A percentile compares a stretch with the other conserved stretches of the same genome.
These are phyloP conservation scores for Cinchona pubescens DNA, from an alignment of 257 asterid genomes.

Conservation along the genomic window DNA sequence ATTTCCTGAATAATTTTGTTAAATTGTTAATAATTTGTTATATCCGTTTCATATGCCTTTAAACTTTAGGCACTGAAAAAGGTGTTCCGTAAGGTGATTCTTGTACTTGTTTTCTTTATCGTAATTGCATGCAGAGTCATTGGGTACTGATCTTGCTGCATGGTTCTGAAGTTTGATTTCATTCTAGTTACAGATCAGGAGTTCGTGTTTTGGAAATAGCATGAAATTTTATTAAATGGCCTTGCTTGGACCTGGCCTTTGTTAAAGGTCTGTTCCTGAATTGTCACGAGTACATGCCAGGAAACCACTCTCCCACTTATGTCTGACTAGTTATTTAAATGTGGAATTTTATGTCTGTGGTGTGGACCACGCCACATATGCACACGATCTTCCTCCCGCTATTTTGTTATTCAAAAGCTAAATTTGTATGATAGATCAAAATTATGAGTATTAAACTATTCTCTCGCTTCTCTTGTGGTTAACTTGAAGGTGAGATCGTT, in stretches of 20 bases:
- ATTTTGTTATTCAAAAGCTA: neutral
- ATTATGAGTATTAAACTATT: neutral
- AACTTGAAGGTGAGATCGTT: slow-evolving; percentile 81
- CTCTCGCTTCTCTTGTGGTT: slow-evolving; percentile 22
- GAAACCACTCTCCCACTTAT: neutral
- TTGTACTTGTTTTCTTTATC: neutral
- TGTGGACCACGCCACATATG: neutral
- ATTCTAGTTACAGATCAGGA: neutral
- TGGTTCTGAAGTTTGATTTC: neutral
- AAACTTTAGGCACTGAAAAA: neutral
- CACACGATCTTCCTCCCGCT: neutral
- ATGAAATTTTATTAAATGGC: neutral
- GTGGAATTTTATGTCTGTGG: neutral
- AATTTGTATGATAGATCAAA: neutral
- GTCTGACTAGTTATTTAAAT: neutral
- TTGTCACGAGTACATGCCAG: neutral
- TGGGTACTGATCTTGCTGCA: neutral
- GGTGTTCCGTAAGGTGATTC: neutral
- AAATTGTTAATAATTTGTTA: neutral
- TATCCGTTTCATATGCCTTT: neutral
- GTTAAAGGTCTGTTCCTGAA: neutral
- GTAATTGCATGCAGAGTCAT: neutral
- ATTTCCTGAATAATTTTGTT: neutral
- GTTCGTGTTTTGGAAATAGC: neutral
- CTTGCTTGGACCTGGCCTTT: neutral